phyloP scores from a whole-genome alignment of 2,329 filamentous ascomycete species.

The Trichothecium roseum region DNA sequence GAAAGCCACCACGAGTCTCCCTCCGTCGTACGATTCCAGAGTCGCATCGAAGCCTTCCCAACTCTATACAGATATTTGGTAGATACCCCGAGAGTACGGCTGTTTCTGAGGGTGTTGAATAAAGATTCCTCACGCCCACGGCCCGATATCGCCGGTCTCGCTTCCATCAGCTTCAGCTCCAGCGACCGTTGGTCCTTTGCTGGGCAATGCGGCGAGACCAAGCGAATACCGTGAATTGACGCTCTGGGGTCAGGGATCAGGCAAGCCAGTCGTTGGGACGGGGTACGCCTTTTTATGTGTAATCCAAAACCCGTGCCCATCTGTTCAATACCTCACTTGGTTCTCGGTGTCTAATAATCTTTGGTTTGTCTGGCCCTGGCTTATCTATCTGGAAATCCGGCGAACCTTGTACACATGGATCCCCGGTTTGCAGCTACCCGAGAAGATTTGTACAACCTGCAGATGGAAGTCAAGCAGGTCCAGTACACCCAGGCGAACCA shows the following conservation, averaged over 20 bases:
- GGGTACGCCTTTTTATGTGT: no score
- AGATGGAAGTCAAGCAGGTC: constrained; percentile 61
- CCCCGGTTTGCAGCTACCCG: constrained; percentile 46
- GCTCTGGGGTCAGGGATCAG: constrained; percentile 21
- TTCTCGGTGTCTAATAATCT: background rate
- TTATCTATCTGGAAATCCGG: background rate
- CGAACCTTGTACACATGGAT: constrained; percentile 44
- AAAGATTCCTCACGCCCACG: no score
- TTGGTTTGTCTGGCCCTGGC: background rate
- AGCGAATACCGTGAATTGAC: constrained; percentile 26
- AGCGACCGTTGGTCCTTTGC: constrained; percentile 14
- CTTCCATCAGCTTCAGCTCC: constrained; percentile 13
- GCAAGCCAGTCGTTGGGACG: constrained; percentile 6
- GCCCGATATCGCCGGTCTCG: constrained; percentile 1
- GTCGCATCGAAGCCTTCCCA: constrained; percentile 7
- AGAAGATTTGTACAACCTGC: constrained; percentile 57
- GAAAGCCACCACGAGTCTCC: constrained; percentile 3
- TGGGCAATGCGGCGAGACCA: constrained; percentile 34
- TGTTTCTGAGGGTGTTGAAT: no score
- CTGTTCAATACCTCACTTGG: background rate
- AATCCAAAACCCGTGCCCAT: no score
- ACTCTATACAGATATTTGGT: background rate
- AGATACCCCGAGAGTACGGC: no score
- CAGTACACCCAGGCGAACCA: constrained; percentile 53
- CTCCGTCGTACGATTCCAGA: constrained; percentile 7